Percentiles rank a stretch among this genome's conserved stretches.
phyloP scores from a whole-genome alignment of 2,329 filamentous ascomycete genomes.

The Cadophora sp. region DNA sequence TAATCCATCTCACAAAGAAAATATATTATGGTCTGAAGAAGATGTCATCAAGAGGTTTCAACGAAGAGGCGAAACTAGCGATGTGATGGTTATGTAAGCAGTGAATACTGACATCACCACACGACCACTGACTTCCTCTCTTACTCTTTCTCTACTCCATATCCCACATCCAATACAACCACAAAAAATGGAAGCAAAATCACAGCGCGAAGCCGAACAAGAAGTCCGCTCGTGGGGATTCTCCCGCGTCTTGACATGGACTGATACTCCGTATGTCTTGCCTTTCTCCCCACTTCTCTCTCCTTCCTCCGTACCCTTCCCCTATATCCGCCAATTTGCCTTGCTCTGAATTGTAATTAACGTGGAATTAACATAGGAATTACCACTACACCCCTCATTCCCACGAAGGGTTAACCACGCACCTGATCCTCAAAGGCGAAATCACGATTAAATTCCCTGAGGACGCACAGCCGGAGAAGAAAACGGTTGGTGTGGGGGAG shows the following conservation, averaged over 20 bases:
- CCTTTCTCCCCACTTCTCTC: no score
- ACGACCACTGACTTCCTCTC: neutral
- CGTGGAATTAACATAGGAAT: conserved; percentile 56
- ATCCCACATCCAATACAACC: neutral
- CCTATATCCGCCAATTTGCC: no score
- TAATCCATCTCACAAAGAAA: neutral
- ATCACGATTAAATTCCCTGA: conserved; percentile 72
- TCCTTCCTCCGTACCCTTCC: no score
- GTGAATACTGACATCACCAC: conserved; percentile 7
- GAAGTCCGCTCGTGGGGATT: conserved; percentile 76
- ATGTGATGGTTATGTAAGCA: neutral
- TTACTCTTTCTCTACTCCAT: neutral
- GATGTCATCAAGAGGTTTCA: neutral
- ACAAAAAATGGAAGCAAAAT: conserved; percentile 43
- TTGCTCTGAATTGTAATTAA: conserved; percentile 9
- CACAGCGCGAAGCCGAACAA: conserved; percentile 58
- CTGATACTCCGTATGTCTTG: conserved; percentile 67
- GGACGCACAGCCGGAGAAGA: conserved; percentile 59
- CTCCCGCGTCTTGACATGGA: conserved; percentile 73
- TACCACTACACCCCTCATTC: conserved; percentile 72
- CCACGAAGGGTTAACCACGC: conserved; percentile 69
- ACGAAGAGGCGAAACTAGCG: neutral
- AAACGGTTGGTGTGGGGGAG: conserved; percentile 64
- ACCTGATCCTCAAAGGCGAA: conserved; percentile 69
- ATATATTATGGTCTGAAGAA: neutral